Evolutionary conservation across 306 rosid genomes (phyloP), one percentile per base, ranked within the genome.

Genomic region (Parietaria judaica): DNA sequence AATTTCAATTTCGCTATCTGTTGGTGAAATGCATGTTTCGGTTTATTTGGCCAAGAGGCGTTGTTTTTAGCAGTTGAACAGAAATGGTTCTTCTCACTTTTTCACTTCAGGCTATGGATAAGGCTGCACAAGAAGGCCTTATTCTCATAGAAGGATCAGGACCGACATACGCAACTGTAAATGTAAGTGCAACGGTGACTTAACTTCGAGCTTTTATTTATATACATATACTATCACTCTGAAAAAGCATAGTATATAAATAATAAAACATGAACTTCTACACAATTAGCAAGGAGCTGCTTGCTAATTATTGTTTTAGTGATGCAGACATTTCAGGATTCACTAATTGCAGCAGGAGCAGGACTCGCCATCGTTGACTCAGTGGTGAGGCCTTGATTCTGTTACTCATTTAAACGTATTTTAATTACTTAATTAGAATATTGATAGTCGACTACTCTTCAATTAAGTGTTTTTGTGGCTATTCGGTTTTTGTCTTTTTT

Each of bases 161-260:
- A 70, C 96, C 96, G 64, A 91, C 98, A 64, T 91, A 91, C 77
- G 98, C 96, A 61, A 91, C 98, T 71, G 77, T 81, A 63, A 76
- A 89, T 55, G 97, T 87, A 72, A 71, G 85, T 72, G 49, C 56
- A 52, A 51, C 54, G 44, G 62, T 56, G 34, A 36, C 11, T 51
- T 73, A 55, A n/a, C 54, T 55, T 65, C 46, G 56, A 14, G 16
- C 41, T 56, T 54, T 66, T 49, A 3, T 49, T 49, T 49, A 9
- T 49, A 4, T 11, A 0, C 53, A 10, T 9, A 49, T 9, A n/a
- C 6, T 7, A 5, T 5, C 45, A 5, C 45, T 41, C 45, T 41
- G 7, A 5, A 41, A 41, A 41, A 41, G 45, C 9, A 41, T 41
- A 41, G 1, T 5, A 41, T 41, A 8, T 23, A 41, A 41, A 41